Base-by-base conservation (phyloP, 208 protist species). In the Novymonas esmeraldas region DNA sequence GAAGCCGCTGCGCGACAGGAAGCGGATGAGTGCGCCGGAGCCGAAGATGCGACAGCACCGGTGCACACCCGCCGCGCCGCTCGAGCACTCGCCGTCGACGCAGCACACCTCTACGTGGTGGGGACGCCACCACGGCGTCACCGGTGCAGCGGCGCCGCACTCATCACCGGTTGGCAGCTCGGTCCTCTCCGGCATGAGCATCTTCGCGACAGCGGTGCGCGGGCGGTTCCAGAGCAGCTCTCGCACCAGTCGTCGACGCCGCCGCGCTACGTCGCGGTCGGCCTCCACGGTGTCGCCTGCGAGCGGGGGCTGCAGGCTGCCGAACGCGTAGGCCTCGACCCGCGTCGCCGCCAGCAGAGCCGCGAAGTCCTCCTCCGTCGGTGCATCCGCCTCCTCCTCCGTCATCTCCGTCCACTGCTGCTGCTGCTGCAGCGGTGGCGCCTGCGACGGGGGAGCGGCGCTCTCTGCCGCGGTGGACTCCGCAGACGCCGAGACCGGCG, bases 201-300 rank as follows among this genome's bases (percentile, higher is more conserved):
- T 2, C 20, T 38, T 46, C 7, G 52, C 44, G 2, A 39, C 34
- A 0, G 60, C 41, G 26, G 70, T 22, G 44, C 60, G 33, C 54
- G 85, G 64, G 77, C 79, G 63, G 51, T 94, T 94, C 82, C 84
- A 90, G 18, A 94, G 33, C 1, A 94, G 58, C 68, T 94, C 88
- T 2, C 88, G 88, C 62, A 88, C 68, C 3, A 94, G 80, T 16
- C 84, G 84, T 7, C 83, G 72, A 9, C 65, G 62, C n/a, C 68
- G 64, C 24, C 68, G 70, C 20, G 36, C 61, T 3, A 28, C 38
- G 11, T 24, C 42, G 33, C 41, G 38, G n/a, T 85, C 77, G 28
- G 67, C 64, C 18, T 34, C 7, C 16, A 28, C 31, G 6, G 7
- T 38, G 34, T 31, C 26, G 6, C 14, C 22, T 9, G 16, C 18